Conservation (phyloP, 345 rosid genomes). For the Eucalyptus decipiens region DNA sequence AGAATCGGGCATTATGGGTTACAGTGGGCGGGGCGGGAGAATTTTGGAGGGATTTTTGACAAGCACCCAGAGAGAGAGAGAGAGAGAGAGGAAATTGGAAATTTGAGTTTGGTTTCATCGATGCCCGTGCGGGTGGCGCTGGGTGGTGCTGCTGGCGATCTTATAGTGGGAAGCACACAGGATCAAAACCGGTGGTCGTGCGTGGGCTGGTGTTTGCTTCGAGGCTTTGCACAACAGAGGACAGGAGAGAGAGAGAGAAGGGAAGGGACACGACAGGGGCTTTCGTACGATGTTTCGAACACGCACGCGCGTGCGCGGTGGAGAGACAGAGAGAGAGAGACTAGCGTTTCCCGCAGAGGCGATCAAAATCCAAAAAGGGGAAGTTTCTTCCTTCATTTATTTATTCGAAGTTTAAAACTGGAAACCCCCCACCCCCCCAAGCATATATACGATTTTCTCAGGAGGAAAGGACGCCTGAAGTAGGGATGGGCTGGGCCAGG, state of each 20-base stretch:
- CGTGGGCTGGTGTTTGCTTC: not conserved
- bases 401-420: not conserved
- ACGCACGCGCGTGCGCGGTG: not conserved
- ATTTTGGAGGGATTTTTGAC: not conserved
- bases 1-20: not conserved
- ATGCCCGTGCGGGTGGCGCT: not conserved
- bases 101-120: not conserved
- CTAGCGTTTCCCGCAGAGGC: not conserved
- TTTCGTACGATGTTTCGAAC: not conserved
- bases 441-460: not conserved
- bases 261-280: not conserved
- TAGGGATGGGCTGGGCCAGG: not conserved
- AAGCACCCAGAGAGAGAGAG: not conserved
- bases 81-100: not conserved
- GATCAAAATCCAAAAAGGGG: not conserved
- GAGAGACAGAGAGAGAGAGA: too few species aligned
- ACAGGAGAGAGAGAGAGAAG: not conserved
- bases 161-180: not conserved
- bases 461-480: not conserved
- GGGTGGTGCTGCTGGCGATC: not conserved
- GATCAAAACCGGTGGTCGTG: not conserved
- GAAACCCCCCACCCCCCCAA: not conserved
- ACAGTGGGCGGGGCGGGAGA: constrained; percentile 1
- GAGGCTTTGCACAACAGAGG: not conserved
- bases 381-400: not conserved